Base-by-base conservation (phyloP, 352 stramenopile genomes). In the Globisporangium spinosum region DNA sequence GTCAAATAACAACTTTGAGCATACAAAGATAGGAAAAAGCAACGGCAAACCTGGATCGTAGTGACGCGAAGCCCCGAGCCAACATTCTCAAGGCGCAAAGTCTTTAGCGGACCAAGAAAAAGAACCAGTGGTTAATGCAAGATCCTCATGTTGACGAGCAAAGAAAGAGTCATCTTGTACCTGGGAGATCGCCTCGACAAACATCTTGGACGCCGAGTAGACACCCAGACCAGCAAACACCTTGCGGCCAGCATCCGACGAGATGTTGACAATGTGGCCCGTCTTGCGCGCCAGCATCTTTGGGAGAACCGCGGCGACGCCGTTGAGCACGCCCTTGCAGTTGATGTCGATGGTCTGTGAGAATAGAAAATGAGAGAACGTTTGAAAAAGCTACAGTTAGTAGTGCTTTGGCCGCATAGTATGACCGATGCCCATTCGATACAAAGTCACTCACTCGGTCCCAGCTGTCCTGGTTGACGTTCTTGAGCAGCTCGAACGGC, bases 181-280 rank as follows among this genome's bases (percentile, higher is more conserved):
- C 76, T 98, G 84, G 10, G 79, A 94, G 1, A 98, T 77, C 35
- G 82, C 89, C 71, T 98, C 92, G n/a, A 97, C 76, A 59, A 98
- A 98, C 71, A 91, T 92, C 71, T 98, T 98, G 34, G 89, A 96
- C 51, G 85, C 90, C 53, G 85, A 97, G 71, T 97, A 97, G 35
- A 97, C 83, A 9, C 87, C 90, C 27, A 97, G 70, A n/a, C 81
- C 89, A 35, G 82, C 70, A 65, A 97, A 97, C 17, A 90, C 77
- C 47, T 90, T 90, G 51, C 87, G 83, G 8, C 88, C 88, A 38
- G 88, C 88, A 25, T 95, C 88, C 10, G 85, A 95, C n/a, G 87
- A 93, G 68, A 94, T 94, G 72, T 93, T 93, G 58, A 96, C 79
- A 64, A 96, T 94, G 66, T 96, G 88, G 12, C 88, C 86, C 13